Evolutionary conservation across 1,284 basidiomycete species (phyloP).

Genomic region (Moesziomyces aphidis): DNA sequence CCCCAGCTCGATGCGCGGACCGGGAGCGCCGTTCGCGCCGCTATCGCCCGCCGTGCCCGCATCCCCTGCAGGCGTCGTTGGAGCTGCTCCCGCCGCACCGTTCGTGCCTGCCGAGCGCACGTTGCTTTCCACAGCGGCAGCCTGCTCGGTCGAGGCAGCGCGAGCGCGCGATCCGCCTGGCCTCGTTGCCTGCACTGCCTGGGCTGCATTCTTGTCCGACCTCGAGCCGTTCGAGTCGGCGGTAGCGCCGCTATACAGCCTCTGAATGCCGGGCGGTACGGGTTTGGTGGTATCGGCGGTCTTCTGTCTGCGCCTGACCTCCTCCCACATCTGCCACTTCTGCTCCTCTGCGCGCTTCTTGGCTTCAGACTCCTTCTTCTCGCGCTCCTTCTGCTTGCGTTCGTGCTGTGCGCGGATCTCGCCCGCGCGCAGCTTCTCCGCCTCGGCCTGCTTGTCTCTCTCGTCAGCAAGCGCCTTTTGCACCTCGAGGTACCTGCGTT

Average conservation of each 20-base stretch:
- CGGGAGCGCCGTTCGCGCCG: slow-evolving; percentile 6
- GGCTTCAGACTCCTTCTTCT: slow-evolving; percentile 45
- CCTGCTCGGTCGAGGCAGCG: not conserved
- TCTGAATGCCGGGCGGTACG: slow-evolving; percentile 35
- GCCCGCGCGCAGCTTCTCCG: slow-evolving; percentile 32
- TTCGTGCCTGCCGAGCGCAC: slow-evolving; percentile 1
- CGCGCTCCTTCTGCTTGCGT: slow-evolving; percentile 40
- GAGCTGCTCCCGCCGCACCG: slow-evolving; percentile 3
- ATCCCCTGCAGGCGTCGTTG: not conserved
- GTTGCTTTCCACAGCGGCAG: too few relatives aligned
- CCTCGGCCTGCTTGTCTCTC: slow-evolving; percentile 46
- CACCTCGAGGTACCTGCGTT: slow-evolving; percentile 49
- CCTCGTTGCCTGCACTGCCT: not conserved
- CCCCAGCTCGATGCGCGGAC: slow-evolving; percentile 77
- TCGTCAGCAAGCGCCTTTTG: slow-evolving; percentile 47
- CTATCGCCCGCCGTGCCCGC: slow-evolving; percentile 1
- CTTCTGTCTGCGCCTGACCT: slow-evolving; percentile 51
- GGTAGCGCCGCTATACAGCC: slow-evolving; percentile 34
- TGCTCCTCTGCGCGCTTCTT: slow-evolving; percentile 43
- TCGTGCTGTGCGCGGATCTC: slow-evolving; percentile 19
- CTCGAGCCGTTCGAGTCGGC: not conserved
- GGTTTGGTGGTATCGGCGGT: slow-evolving; percentile 3
- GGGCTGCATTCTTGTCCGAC: not conserved
- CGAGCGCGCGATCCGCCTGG: not conserved
- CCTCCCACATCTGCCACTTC: slow-evolving; percentile 59